Evolutionary conservation across 2,329 filamentous ascomycete genomes (phyloP).

Genomic region (Chaetomiaceae sp.): DNA sequence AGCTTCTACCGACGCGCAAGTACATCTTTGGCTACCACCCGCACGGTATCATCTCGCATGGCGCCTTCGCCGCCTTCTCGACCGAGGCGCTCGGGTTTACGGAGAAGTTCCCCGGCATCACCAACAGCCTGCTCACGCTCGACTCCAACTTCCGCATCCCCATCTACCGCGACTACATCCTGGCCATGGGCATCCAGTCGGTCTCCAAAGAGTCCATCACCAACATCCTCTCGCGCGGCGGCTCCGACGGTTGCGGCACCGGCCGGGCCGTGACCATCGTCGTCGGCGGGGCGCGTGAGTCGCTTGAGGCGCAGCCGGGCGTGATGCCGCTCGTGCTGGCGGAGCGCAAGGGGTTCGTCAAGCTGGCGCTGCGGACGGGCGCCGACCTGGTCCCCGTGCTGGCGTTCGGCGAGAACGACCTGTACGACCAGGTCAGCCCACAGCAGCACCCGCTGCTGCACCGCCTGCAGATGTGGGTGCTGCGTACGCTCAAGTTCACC

Average conservation of each 20-base stretch:
- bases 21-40: slow-evolving; percentile 98
- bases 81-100: slow-evolving; percentile 86
- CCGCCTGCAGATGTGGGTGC: slow-evolving; percentile 73
- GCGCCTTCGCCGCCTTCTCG: slow-evolving; percentile 86
- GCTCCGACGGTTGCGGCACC: slow-evolving; percentile 72
- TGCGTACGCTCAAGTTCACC: slow-evolving; percentile 85
- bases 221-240: slow-evolving; percentile 77
- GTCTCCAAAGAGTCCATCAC: slow-evolving; percentile 90
- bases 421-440: slow-evolving; percentile 84
- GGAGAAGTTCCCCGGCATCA: slow-evolving; percentile 87
- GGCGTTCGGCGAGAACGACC: slow-evolving; percentile 89
- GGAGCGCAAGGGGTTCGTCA: slow-evolving; percentile 85
- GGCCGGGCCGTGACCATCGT: slow-evolving; percentile 96
- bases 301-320: slow-evolving; percentile 77
- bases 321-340: slow-evolving; percentile 71
- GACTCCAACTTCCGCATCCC: slow-evolving; percentile 93
- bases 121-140: slow-evolving; percentile 87
- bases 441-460: slow-evolving; percentile 73
- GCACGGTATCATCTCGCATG: slow-evolving; percentile 94
- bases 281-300: slow-evolving; percentile 85
- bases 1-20: slow-evolving; percentile 73
- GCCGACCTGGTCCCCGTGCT: slow-evolving; percentile 90
- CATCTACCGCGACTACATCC: slow-evolving; percentile 89
- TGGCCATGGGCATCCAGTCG: slow-evolving; percentile 78
- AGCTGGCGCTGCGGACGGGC: slow-evolving; percentile 85